Evolutionary conservation across 805 yeast genomes (phyloP).

Genomic region (Barnettozyma pratensis): DNA sequence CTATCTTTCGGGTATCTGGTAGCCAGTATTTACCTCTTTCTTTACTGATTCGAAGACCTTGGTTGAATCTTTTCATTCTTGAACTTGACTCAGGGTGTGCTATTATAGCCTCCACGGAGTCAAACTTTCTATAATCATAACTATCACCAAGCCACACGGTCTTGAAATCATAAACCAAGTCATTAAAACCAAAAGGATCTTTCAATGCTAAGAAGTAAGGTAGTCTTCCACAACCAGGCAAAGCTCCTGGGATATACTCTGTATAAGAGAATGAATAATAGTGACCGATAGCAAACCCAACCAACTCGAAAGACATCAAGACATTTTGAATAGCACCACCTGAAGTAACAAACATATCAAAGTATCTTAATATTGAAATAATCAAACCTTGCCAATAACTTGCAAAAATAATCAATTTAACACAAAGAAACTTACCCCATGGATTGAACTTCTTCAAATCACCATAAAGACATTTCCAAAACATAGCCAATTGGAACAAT

Average conservation of each 20-base stretch:
- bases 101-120: constrained; percentile 65
- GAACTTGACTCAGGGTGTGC: constrained; percentile 66
- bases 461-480: constrained; percentile 84
- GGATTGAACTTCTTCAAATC: constrained; percentile 82
- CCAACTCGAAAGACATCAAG: constrained; percentile 74
- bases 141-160: constrained; percentile 61
- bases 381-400: constrained; percentile 91
- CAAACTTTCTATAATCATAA: constrained; percentile 80
- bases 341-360: constrained; percentile 31
- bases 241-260: constrained; percentile 55
- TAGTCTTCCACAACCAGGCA: constrained; percentile 70
- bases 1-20: neutral
- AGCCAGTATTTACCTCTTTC: constrained; percentile 78
- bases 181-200: constrained; percentile 76
- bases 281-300: constrained; percentile 86
- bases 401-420: constrained; percentile 90
- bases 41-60: constrained; percentile 76
- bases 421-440: constrained; percentile 88
- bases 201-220: constrained; percentile 56
- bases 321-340: constrained; percentile 73
- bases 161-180: constrained; percentile 72
- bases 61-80: constrained; percentile 63
- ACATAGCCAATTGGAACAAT: constrained; percentile 77
- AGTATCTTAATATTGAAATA: constrained; percentile 46
- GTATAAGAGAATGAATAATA: constrained; percentile 76